Base-by-base conservation (phyloP, 2,329 filamentous ascomycete genomes). In the Lachnellula occidentalis region DNA sequence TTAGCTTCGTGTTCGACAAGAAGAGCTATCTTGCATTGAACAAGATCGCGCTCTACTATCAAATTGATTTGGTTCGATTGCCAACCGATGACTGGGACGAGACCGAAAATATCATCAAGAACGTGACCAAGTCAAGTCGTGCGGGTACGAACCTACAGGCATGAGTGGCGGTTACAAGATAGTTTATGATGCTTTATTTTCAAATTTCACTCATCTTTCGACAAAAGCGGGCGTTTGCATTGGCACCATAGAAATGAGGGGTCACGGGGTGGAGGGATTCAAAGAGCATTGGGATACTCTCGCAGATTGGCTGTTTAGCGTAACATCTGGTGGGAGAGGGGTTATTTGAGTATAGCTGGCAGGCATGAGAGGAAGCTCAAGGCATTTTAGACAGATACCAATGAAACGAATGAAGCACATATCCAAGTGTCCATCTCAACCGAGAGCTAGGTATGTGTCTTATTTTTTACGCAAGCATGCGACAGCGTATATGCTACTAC, bases 1-100 rank as follows among this genome's bases (percentile, higher is more conserved):
- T 99, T 69, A 95, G 88, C 61, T 96, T 99, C 65, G 90, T 99
- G 51, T 89, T 91, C 64, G 91, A 95, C 73, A 83, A 85, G 69
- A 82, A 81, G 63, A 94, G 90, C 70, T 97, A 85, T 79, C 71
- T 82, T 45, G 87, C 89, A 64, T 81, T 99, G 47, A 83, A 84
- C 63, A 74, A 81, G n/a, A 99, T 97, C 67, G 86, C 88, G 55
- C 73, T 79, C 14, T 86, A 88, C 70, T 96, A 95, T 72, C 79
- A 81, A 54, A 91, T 94, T 45, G 83, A 91, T 63, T 82, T 96
- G 57, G 84, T 90, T 46, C 85, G 86, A 62, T 82, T 99, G 48
- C 85, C 91, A 61, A 90, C 89, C 2, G 81, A 85, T 24, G 91
- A 99, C 69, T 96, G 92, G 92, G 94, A 97, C 66, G 78, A 83